phyloP scores from a whole-genome alignment of 75 land plant genomes.

The Picea glauca region DNA sequence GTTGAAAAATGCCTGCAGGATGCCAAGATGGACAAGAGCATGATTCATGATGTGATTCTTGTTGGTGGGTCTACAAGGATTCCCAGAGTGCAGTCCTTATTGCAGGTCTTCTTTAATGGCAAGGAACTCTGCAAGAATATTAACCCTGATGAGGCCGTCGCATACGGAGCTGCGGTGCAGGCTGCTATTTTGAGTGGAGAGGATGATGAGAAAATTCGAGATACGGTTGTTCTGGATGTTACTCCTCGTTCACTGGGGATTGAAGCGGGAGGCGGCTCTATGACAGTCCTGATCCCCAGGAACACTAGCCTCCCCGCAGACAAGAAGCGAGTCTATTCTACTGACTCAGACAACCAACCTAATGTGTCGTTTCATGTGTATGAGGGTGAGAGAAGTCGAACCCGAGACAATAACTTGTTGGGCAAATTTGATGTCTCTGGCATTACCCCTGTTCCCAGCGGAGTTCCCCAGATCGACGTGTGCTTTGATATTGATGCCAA shows the following conservation, averaged over 20 bases:
- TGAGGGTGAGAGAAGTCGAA: too few relatives aligned
- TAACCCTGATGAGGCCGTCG: too few relatives aligned
- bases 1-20: too few relatives aligned
- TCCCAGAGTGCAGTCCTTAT: too few relatives aligned
- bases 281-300: conserved; percentile 28
- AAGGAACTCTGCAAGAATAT: too few relatives aligned
- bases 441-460: conserved; percentile 8
- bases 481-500: conserved; percentile 9
- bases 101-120: too few relatives aligned
- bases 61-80: too few relatives aligned
- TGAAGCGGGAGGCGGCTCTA: conserved; percentile 24
- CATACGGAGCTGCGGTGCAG: too few relatives aligned
- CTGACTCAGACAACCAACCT: conserved; percentile 22
- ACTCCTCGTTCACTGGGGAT: conserved; percentile 32
- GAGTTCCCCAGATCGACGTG: conserved; percentile 13
- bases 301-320: conserved; percentile 37
- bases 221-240: conserved; percentile 29
- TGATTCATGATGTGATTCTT: too few relatives aligned
- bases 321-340: conserved; percentile 20
- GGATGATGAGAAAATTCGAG: neutral
- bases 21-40: too few relatives aligned
- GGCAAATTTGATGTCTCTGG: conserved; percentile 15
- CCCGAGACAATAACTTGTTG: too few relatives aligned
- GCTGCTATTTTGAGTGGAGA: too few relatives aligned
- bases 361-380: neutral